phyloP scores from a whole-genome alignment of 495 filamentous ascomycete species.

The Endocarpon pusillum region DNA sequence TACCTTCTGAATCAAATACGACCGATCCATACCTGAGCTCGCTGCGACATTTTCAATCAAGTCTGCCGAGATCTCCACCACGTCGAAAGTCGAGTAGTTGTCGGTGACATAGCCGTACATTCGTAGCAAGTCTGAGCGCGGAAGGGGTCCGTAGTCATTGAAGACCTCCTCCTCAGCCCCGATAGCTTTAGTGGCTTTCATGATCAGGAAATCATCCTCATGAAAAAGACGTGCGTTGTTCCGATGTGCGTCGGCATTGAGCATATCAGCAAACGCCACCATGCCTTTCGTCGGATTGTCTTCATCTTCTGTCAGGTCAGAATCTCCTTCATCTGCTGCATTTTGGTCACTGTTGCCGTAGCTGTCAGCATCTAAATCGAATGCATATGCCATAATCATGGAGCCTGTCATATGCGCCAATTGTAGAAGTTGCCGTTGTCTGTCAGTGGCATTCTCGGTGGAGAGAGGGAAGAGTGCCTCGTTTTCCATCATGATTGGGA shows the following conservation, averaged over 20 bases:
- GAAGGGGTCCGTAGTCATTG: conserved; percentile 80
- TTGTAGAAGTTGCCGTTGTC: conserved; percentile 34
- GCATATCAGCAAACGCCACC: conserved; percentile 82
- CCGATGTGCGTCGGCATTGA: conserved; percentile 77
- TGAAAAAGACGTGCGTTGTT: conserved; percentile 71
- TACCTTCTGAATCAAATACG: not conserved
- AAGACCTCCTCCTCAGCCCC: conserved; percentile 60
- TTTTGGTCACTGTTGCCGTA: conserved; percentile 37
- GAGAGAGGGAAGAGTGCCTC: conserved; percentile 31
- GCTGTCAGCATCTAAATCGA: conserved; percentile 53
- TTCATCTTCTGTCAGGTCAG: conserved; percentile 53
- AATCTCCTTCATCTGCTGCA: conserved; percentile 35
- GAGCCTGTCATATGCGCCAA: conserved; percentile 68
- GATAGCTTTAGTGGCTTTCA: conserved; percentile 50
- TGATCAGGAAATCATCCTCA: conserved; percentile 42
- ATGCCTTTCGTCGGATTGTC: conserved; percentile 56
- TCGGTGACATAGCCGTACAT: conserved; percentile 78
- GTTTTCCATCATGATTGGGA: conserved; percentile 37
- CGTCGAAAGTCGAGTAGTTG: conserved; percentile 62
- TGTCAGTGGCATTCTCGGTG: conserved; percentile 28
- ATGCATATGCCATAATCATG: conserved; percentile 87
- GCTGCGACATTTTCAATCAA: no score
- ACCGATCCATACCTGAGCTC: conserved; percentile 13
- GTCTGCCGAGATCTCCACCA: conserved; percentile 64
- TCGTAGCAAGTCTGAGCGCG: conserved; percentile 65